Conservation (phyloP, 371 early-diverging fungal species). For the Sporodiniella umbellata region DNA sequence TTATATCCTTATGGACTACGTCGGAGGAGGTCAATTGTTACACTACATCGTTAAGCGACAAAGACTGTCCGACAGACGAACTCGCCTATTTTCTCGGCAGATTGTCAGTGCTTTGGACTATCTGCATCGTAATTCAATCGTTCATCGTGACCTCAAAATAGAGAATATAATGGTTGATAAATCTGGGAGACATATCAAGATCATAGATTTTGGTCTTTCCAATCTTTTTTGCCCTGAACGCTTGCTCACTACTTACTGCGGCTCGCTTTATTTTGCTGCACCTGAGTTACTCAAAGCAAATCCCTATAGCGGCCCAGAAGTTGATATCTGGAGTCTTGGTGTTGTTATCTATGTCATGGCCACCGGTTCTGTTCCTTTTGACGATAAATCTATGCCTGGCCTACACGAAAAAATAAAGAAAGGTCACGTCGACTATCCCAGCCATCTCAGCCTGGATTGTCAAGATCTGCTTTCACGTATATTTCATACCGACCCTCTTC, state of each 20-base stretch:
- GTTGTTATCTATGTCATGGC: conserved; percentile 94
- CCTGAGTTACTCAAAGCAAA: conserved; percentile 91
- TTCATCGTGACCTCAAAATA: conserved; percentile 96
- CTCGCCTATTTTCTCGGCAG: conserved; percentile 89
- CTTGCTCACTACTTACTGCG: conserved; percentile 91
- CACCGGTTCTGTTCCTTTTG: conserved; percentile 95
- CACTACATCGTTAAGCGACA: conserved; percentile 90
- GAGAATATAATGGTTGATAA: conserved; percentile 92
- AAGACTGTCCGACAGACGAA: conserved; percentile 83
- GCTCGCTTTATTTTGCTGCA: conserved; percentile 96
- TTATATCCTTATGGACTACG: conserved; percentile 94
- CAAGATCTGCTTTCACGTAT: conserved; percentile 74
- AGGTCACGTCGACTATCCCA: conserved; percentile 78
- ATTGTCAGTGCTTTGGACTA: conserved; percentile 91
- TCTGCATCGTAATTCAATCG: conserved; percentile 94
- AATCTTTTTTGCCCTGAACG: conserved; percentile 85
- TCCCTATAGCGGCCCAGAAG: conserved; percentile 91
- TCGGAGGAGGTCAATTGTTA: conserved; percentile 84
- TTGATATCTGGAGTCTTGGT: conserved; percentile 96
- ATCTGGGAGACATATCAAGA: conserved; percentile 81
- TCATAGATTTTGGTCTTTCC: conserved; percentile 96
- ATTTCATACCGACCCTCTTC: conserved; percentile 68
- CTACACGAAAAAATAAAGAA: conserved; percentile 93
- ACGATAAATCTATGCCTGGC: conserved; percentile 88
- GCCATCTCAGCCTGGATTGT: conserved; percentile 79